Conservation (phyloP, 768 basidiomycete species). For the Hericium erinaceus region DNA sequence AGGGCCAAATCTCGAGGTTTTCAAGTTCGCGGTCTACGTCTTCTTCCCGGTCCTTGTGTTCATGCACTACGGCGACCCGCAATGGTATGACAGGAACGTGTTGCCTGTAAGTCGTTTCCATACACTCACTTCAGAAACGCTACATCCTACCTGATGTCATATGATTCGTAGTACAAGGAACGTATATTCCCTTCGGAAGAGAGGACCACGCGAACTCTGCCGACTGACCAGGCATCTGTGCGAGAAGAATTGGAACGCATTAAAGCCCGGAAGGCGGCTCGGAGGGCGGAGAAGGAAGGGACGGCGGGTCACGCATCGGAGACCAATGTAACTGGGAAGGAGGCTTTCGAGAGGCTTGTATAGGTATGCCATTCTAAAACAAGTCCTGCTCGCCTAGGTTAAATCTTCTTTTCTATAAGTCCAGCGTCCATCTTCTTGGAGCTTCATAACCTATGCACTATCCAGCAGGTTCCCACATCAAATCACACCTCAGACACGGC, state of each 20-base stretch:
- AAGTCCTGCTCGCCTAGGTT: not conserved
- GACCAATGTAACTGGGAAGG: slow-evolving; percentile 16
- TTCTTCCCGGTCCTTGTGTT: slow-evolving; percentile 76
- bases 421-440: not conserved
- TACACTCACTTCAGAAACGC: not conserved
- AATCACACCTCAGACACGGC: not conserved
- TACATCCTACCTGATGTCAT: not conserved
- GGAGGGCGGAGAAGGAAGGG: slow-evolving; percentile 34
- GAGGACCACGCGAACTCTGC: slow-evolving; percentile 49
- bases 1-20: slow-evolving; percentile 77
- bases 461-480: not conserved
- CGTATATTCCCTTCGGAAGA: slow-evolving; percentile 59
- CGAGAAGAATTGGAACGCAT: slow-evolving; percentile 66
- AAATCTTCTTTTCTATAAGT: not conserved
- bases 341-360: slow-evolving; percentile 19
- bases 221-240: slow-evolving; percentile 55
- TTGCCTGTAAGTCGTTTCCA: slow-evolving; percentile 46
- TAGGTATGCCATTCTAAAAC: not conserved
- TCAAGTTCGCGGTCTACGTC: slow-evolving; percentile 84
- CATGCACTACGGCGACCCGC: slow-evolving; percentile 80
- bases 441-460: not conserved
- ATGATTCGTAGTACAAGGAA: slow-evolving; percentile 51
- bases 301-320: slow-evolving; percentile 17
- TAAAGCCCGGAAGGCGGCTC: slow-evolving; percentile 47
- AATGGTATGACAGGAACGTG: slow-evolving; percentile 76